Evolutionary conservation across 2,329 filamentous ascomycete species (phyloP).

Genomic region (Coniochaeta sp.): DNA sequence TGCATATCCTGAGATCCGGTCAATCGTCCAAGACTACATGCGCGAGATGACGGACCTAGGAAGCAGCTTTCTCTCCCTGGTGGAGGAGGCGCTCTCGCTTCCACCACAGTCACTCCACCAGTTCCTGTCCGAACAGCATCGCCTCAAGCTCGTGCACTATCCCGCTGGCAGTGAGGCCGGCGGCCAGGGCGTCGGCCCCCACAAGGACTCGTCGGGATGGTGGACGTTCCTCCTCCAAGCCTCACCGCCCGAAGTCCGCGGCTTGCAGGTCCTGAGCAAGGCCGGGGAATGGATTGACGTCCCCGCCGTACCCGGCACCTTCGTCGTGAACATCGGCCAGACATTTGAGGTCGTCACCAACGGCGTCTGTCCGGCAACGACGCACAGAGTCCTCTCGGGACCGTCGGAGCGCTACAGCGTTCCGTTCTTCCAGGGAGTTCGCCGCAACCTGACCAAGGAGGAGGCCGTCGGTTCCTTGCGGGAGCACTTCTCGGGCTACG

Average conservation of each 20-base stretch:
- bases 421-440: slow-evolving; percentile 42
- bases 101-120: slow-evolving; percentile 38
- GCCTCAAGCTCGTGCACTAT: slow-evolving; percentile 51
- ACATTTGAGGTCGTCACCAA: slow-evolving; percentile 50
- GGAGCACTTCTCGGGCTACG: slow-evolving; percentile 24
- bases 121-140: slow-evolving; percentile 49
- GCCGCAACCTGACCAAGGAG: slow-evolving; percentile 33
- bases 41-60: slow-evolving; percentile 41
- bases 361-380: slow-evolving; percentile 46
- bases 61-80: slow-evolving; percentile 45
- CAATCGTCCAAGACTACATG: slow-evolving; percentile 40
- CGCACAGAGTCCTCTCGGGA: slow-evolving; percentile 32
- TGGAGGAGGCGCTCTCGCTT: slow-evolving; percentile 46
- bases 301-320: slow-evolving; percentile 35
- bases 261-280: slow-evolving; percentile 43
- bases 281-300: slow-evolving; percentile 42
- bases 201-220: slow-evolving; percentile 58
- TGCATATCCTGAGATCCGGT: slow-evolving; percentile 23
- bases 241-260: slow-evolving; percentile 38
- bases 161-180: slow-evolving; percentile 20
- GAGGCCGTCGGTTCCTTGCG: slow-evolving; percentile 31
- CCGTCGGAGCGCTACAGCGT: slow-evolving; percentile 31
- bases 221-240: slow-evolving; percentile 58
- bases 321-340: slow-evolving; percentile 53
- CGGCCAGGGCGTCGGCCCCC: slow-evolving; percentile 50